Conservation (phyloP, 1,139 yeast species). For the Debaryomyces nepalensis region DNA sequence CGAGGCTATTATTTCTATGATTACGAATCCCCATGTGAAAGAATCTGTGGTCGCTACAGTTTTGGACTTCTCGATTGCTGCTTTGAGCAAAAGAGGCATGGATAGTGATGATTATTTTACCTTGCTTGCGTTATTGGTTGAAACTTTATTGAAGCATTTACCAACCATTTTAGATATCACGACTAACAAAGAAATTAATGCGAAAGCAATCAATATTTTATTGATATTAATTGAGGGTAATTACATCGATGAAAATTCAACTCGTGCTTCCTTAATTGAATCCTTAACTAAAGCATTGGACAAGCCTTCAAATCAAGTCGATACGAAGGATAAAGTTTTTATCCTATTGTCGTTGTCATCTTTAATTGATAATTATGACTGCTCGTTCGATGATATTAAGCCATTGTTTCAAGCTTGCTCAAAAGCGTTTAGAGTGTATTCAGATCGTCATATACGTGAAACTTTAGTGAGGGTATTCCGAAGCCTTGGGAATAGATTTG, state of each 20-base stretch:
- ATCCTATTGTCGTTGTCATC: conserved; percentile 62
- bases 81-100: conserved; percentile 39
- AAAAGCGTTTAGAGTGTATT: conserved; percentile 59
- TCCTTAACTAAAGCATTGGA: conserved; percentile 68
- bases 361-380: conserved; percentile 56
- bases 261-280: conserved; percentile 56
- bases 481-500: conserved; percentile 60
- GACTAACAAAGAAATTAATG: conserved; percentile 53
- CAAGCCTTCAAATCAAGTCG: conserved; percentile 61
- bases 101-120: conserved; percentile 51
- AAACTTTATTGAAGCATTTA: conserved; percentile 55
- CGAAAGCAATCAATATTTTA: conserved; percentile 56
- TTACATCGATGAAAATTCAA: conserved; percentile 60
- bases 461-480: conserved; percentile 63
- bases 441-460: conserved; percentile 63
- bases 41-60: conserved; percentile 65
- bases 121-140: conserved; percentile 59
- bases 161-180: conserved; percentile 52
- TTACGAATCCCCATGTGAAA: conserved; percentile 62
- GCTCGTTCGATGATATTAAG: conserved; percentile 56
- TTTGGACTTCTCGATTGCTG: conserved; percentile 58
- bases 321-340: conserved; percentile 58
- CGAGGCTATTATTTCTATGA: conserved; percentile 56
- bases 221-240: conserved; percentile 62
- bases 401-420: conserved; percentile 62